Evolutionary conservation across 2,329 filamentous ascomycete species (phyloP), one percentile per base, ranked within the genome.

Genomic region (Stemphylium vesicarium): DNA sequence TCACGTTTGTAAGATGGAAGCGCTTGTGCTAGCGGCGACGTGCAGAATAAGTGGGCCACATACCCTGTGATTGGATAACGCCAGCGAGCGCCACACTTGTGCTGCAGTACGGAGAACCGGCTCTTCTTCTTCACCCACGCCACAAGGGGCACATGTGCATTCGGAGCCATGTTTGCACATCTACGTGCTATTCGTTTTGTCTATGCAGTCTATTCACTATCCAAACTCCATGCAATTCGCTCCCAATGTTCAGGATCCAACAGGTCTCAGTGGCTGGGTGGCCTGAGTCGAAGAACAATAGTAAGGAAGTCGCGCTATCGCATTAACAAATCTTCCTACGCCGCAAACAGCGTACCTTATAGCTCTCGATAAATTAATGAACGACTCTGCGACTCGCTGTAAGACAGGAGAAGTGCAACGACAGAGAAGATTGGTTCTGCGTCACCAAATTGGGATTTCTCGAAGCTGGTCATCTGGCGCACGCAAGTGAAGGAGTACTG

Each of bases 261-360:
- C 8, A 4, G 41, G 65, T 66, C 46, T 65, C 58, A 62, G 26
- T 57, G 55, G 55, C 13, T 45, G 47, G 64, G 61, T 59, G 49
- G 53, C 15, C 40, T 44, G 36, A 45, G 38, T 53, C 20, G 41
- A 54, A 65, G 71, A 73, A 75, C 70, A 75, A 75, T 75, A 74
- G 56, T 69, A 75, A 75, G 66, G 44, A 61, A 53, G 31, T 32
- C 29, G 40, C 60, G 56, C 62, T 56, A 64, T 53, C 26, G 48
- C 45, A 55, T 26, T 36, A 54, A 42, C 35, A 47, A 37, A 31
- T 45, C 47, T 43, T 49, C 50, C 40, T 48, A 45, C 26, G 44
- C 63, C 36, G 46, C 53, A 65, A 64, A 56, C 38, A 55, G 50
- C 43, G 41, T 24, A 22, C 59, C 26, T 44, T 10, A 39, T 40